Evolutionary conservation across 148 eudicot species (phyloP).

Genomic region (Arctostaphylos glauca): DNA sequence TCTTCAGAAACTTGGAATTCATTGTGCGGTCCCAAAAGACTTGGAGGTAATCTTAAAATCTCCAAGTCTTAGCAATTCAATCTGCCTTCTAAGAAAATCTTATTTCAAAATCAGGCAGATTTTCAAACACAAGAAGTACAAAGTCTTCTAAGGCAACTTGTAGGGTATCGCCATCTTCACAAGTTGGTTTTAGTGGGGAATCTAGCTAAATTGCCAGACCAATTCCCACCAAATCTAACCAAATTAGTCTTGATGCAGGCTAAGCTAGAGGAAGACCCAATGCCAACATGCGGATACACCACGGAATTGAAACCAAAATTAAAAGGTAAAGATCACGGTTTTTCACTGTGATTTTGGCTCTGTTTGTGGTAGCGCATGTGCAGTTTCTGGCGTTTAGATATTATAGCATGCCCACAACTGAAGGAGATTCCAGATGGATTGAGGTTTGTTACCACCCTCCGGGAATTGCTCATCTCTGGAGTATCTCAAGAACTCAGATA

Average conservation of each 20-base stretch:
- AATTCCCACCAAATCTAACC: slow-evolving; percentile 4
- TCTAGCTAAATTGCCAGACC: neutral
- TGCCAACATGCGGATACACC: no score
- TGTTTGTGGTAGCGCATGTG: no score
- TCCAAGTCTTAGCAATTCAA: neutral
- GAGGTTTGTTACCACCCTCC: slow-evolving; percentile 10
- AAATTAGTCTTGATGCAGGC: neutral
- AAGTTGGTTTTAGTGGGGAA: neutral
- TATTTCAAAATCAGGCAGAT: neutral
- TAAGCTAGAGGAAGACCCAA: slow-evolving; percentile 18
- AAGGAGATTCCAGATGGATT: slow-evolving; percentile 20
- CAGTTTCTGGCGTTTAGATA: neutral
- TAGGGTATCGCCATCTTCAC: neutral
- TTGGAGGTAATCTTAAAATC: neutral
- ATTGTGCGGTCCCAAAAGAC: neutral
- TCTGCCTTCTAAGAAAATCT: neutral
- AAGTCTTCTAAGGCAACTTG: neutral
- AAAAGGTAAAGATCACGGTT: no score
- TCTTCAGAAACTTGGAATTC: neutral
- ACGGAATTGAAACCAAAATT: no score
- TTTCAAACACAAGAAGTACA: neutral
- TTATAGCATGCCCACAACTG: slow-evolving; percentile 1
- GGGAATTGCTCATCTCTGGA: neutral
- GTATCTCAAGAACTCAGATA: slow-evolving; percentile 7
- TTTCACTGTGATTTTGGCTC: no score